phyloP scores from a whole-genome alignment of 1,284 basidiomycete species.

The Sparassis latifolia region DNA sequence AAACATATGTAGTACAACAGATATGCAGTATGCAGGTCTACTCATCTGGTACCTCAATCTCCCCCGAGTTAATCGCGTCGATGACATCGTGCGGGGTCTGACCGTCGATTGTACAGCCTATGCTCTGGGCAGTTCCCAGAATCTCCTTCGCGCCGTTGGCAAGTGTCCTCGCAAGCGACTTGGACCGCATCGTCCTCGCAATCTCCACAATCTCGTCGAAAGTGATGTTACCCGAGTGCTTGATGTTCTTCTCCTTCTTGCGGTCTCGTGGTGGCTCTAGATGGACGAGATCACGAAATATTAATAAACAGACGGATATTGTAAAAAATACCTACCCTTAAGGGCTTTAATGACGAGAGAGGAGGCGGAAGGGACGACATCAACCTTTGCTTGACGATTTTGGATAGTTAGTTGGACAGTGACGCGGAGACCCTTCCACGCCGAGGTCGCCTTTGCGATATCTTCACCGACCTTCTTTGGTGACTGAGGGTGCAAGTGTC shows the following conservation, averaged over 20 bases:
- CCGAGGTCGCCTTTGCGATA: slow-evolving; percentile 97
- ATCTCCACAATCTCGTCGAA: slow-evolving; percentile 95
- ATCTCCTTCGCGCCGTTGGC: slow-evolving; percentile 93
- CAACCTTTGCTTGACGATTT: slow-evolving; percentile 97
- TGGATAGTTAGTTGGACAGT: slow-evolving; percentile 96
- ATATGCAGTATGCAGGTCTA: background rate
- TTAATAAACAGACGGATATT: background rate
- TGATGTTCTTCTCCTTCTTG: slow-evolving; percentile 99
- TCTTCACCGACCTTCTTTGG: slow-evolving; percentile 99
- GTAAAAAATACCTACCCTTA: slow-evolving; percentile 60
- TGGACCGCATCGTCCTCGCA: slow-evolving; percentile 93
- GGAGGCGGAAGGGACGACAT: slow-evolving; percentile 96
- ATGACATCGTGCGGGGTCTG: slow-evolving; percentile 93
- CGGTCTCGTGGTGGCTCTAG: slow-evolving; percentile 97
- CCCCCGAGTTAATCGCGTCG: slow-evolving; percentile 92
- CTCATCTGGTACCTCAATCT: slow-evolving; percentile 64
- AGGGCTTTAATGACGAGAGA: slow-evolving; percentile 95
- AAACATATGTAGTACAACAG: no score
- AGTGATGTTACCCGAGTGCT: slow-evolving; percentile 92
- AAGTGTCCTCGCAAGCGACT: slow-evolving; percentile 91
- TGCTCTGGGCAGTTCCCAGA: slow-evolving; percentile 86
- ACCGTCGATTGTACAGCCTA: slow-evolving; percentile 97
- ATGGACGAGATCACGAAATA: background rate
- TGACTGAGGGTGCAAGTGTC: slow-evolving; percentile 50
- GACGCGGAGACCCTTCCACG: slow-evolving; percentile 99